A percentile compares a stretch with the other conserved stretches of the same genome.
Evolutionary conservation across 805 yeast genomes (phyloP).

Genomic region (Komagataella populi): DNA sequence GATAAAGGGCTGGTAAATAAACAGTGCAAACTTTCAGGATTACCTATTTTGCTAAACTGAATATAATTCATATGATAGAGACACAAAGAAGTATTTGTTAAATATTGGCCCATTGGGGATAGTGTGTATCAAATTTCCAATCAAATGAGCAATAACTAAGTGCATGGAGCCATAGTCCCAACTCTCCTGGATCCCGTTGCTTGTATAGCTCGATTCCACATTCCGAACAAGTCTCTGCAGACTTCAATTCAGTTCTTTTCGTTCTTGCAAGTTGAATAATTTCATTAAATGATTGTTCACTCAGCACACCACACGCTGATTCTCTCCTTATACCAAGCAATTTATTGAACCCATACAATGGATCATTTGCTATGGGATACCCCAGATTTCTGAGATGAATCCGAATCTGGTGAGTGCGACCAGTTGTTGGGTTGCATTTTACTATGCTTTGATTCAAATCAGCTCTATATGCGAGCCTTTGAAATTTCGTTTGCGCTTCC

Average conservation of each 20-base stretch:
- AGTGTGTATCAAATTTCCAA: conserved; percentile 25
- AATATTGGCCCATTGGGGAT: conserved; percentile 34
- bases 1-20: conserved; percentile 2
- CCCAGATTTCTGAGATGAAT: conserved; percentile 37
- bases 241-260: neutral
- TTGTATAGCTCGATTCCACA: conserved; percentile 21
- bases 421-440: conserved; percentile 34
- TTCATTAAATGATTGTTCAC: neutral
- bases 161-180: conserved; percentile 35
- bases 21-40: neutral
- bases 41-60: conserved; percentile 17
- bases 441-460: conserved; percentile 26
- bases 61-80: neutral
- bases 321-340: neutral
- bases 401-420: conserved; percentile 44
- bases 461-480: conserved; percentile 16
- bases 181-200: conserved; percentile 15
- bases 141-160: conserved; percentile 19
- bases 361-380: conserved; percentile 21
- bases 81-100: too few species aligned
- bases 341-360: conserved; percentile 11
- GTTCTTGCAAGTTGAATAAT: neutral
- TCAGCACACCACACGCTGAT: neutral
- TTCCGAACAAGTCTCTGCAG: conserved; percentile 14
- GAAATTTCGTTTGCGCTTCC: conserved; percentile 13